These are phyloP conservation scores for Truncatella angustata DNA, from an alignment of 2,329 filamentous ascomycete genomes.

Conservation along the genomic window DNA sequence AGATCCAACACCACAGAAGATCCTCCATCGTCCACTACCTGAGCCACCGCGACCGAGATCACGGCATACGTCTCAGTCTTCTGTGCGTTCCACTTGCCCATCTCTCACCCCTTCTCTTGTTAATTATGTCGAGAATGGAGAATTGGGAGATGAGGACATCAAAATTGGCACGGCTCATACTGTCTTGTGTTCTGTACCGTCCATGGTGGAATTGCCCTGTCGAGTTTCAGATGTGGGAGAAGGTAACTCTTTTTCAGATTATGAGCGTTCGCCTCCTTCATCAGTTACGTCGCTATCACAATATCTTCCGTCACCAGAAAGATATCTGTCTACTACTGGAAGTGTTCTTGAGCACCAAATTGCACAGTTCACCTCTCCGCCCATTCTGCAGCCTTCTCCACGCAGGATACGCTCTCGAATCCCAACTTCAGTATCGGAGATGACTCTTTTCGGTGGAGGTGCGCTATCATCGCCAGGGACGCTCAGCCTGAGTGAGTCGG, in stretches of 20 bases:
- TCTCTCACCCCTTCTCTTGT: slow-evolving; percentile 30
- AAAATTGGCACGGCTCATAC: slow-evolving; percentile 24
- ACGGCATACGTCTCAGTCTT: slow-evolving; percentile 24
- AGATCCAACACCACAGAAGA: slow-evolving; percentile 7
- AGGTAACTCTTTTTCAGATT: slow-evolving; percentile 26
- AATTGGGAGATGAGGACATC: slow-evolving; percentile 29
- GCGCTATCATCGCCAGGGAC: slow-evolving; percentile 9
- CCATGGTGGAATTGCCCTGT: slow-evolving; percentile 25
- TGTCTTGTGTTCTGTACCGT: slow-evolving; percentile 23
- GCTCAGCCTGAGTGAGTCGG: slow-evolving; percentile 25
- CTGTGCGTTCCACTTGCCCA: slow-evolving; percentile 27
- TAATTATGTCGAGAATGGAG: slow-evolving; percentile 29
- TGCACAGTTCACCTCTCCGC: slow-evolving; percentile 24
- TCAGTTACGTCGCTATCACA: slow-evolving; percentile 21
- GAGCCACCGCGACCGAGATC: slow-evolving; percentile 22
- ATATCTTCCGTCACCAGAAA: slow-evolving; percentile 22
- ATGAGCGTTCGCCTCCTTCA: slow-evolving; percentile 24
- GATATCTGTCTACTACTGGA: slow-evolving; percentile 28
- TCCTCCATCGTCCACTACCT: slow-evolving; percentile 25
- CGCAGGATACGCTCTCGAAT: slow-evolving; percentile 11
- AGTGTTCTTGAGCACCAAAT: slow-evolving; percentile 29
- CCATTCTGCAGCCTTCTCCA: slow-evolving; percentile 17
- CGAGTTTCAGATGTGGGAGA: slow-evolving; percentile 15
- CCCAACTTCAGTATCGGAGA: slow-evolving; percentile 12
- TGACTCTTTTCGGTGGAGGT: slow-evolving; percentile 3